These are phyloP conservation scores for Hygrophila difformis DNA, from an alignment of 257 asterid genomes.

Conservation along the genomic window DNA sequence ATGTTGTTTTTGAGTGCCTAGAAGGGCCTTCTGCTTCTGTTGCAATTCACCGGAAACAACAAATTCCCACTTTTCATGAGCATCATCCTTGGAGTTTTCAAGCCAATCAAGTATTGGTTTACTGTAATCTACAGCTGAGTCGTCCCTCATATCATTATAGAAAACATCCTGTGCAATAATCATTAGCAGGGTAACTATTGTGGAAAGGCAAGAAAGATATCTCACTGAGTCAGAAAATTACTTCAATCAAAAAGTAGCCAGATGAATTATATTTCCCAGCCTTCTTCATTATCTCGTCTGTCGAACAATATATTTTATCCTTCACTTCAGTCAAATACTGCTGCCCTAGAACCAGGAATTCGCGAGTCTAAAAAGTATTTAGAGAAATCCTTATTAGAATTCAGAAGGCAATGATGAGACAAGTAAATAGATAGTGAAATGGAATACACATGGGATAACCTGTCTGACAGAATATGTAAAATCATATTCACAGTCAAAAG, in stretches of 20 bases:
- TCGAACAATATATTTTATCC: conserved; percentile 73
- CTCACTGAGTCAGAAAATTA: conserved; percentile 19
- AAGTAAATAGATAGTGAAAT: background rate
- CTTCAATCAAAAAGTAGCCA: conserved; percentile 89
- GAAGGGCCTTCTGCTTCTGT: conserved; percentile 55
- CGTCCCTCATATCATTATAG: conserved; percentile 63
- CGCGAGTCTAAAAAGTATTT: conserved; percentile 52
- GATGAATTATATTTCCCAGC: conserved; percentile 59
- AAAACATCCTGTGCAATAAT: conserved; percentile 50
- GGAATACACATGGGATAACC: conserved; percentile 4
- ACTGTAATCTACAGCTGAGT: conserved; percentile 61
- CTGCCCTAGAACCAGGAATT: conserved; percentile 72
- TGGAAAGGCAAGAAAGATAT: conserved; percentile 6
- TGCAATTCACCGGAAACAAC: conserved; percentile 58
- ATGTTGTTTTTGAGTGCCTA: no score
- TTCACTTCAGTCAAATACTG: conserved; percentile 73
- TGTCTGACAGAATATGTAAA: conserved; percentile 8
- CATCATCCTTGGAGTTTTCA: conserved; percentile 51
- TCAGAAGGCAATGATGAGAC: conserved; percentile 2
- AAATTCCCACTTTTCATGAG: conserved; percentile 78
- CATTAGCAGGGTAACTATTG: conserved; percentile 3
- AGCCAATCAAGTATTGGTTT: conserved; percentile 78
- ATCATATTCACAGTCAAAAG: background rate
- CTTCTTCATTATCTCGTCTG: conserved; percentile 72
- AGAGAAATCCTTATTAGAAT: conserved; percentile 19